phyloP scores from a whole-genome alignment of 2,329 filamentous ascomycete genomes.

The Aspergillus texensis region DNA sequence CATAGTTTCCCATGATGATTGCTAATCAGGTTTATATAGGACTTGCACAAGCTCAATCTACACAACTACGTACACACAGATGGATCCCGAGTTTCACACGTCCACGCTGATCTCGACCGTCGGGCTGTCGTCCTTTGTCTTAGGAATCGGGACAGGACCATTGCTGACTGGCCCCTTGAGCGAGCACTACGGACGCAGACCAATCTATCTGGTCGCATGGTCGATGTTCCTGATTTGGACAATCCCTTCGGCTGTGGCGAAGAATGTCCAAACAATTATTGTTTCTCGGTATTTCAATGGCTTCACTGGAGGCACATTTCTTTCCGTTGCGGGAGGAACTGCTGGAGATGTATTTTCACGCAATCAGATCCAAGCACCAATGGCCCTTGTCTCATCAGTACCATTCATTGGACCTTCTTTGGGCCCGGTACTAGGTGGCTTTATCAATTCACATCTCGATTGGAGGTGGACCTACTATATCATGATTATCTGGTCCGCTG shows the following conservation, averaged over 20 bases:
- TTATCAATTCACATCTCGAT: constrained; percentile 17
- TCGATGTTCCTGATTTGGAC: constrained; percentile 67
- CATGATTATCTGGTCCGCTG: constrained; percentile 73
- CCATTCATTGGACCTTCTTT: background rate
- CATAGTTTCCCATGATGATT: background rate
- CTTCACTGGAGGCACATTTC: background rate
- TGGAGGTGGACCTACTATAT: constrained; percentile 79
- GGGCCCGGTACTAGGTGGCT: constrained; percentile 2
- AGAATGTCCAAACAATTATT: background rate
- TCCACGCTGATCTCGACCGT: background rate
- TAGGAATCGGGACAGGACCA: background rate
- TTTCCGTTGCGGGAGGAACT: background rate
- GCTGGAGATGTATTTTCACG: background rate
- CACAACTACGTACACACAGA: background rate
- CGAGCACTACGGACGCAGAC: constrained; percentile 75
- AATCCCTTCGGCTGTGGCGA: background rate
- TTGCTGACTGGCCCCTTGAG: constrained; percentile 15
- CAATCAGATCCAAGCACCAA: background rate
- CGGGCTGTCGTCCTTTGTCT: background rate
- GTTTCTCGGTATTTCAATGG: background rate
- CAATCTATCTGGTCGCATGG: constrained; percentile 76
- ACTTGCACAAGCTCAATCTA: background rate
- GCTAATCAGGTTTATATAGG: background rate
- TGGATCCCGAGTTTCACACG: background rate
- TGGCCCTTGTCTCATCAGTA: background rate